Evolutionary conservation across 208 protist species (phyloP).

Genomic region (Angomonas deanei): DNA sequence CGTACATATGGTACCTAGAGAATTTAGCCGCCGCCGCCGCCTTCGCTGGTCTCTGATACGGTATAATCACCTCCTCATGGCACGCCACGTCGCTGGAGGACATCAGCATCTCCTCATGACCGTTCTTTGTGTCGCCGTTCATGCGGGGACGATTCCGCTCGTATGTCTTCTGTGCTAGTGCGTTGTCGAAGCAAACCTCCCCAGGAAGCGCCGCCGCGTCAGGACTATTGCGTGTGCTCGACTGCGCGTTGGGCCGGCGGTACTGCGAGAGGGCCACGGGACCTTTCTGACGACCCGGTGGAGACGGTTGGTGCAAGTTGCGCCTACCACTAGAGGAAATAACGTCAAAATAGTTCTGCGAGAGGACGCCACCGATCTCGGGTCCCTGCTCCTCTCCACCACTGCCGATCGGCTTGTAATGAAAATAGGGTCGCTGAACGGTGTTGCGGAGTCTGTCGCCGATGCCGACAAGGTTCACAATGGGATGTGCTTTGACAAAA

Average conservation of each 20-base stretch:
- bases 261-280: too few species aligned
- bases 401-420: not conserved
- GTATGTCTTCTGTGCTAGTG: not conserved
- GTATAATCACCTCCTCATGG: not conserved
- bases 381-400: too few species aligned
- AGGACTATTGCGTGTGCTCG: not conserved
- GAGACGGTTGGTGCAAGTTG: not conserved
- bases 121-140: not conserved
- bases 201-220: not conserved
- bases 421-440: not conserved
- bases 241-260: not conserved
- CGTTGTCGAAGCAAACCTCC: not conserved
- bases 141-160: not conserved
- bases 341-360: too few species aligned
- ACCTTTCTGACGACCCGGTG: not conserved
- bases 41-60: too few species aligned
- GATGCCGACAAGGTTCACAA: not conserved
- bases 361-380: too few species aligned
- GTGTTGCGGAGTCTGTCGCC: not conserved
- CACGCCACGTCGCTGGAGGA: too few species aligned
- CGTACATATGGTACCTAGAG: not conserved
- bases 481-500: not conserved
- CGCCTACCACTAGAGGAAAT: not conserved
- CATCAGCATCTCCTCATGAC: too few species aligned
- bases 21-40: too few species aligned